A percentile compares a stretch with the other conserved stretches of the same genome.
Evolutionary conservation across 1,284 basidiomycete genomes (phyloP).

Genomic region (Microstroma glucosiphilum): DNA sequence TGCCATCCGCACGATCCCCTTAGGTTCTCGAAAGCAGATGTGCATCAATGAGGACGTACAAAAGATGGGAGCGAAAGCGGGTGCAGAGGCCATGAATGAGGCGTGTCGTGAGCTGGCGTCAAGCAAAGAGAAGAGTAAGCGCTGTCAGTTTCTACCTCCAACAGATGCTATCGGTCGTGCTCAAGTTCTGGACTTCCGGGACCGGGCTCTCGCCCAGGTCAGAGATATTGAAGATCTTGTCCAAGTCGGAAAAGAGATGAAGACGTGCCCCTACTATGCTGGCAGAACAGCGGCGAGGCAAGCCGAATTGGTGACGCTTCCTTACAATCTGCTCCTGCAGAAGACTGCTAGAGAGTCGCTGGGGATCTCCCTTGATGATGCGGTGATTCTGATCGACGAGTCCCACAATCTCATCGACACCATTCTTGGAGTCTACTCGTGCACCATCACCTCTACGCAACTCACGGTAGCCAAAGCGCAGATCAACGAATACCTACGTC

Average conservation of each 20-base stretch:
- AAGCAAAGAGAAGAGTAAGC: slow-evolving; percentile 57
- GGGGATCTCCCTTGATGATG: slow-evolving; percentile 66
- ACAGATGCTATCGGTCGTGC: slow-evolving; percentile 40
- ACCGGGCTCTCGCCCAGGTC: slow-evolving; percentile 76
- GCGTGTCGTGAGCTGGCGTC: slow-evolving; percentile 70
- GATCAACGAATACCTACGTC: slow-evolving; percentile 69
- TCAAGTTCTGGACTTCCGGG: slow-evolving; percentile 76
- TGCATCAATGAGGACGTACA: slow-evolving; percentile 82
- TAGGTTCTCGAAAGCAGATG: slow-evolving; percentile 86
- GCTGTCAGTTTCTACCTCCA: slow-evolving; percentile 74
- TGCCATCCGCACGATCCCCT: slow-evolving; percentile 40
- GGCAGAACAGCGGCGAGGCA: slow-evolving; percentile 78
- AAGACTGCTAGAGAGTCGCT: slow-evolving; percentile 77
- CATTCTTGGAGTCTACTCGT: slow-evolving; percentile 75
- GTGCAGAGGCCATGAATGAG: slow-evolving; percentile 77
- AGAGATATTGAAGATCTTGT: slow-evolving; percentile 94
- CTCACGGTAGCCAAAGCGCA: slow-evolving; percentile 67
- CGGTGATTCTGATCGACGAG: slow-evolving; percentile 85
- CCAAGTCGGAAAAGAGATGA: slow-evolving; percentile 60
- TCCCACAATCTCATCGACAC: slow-evolving; percentile 75
- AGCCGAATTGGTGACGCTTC: slow-evolving; percentile 85
- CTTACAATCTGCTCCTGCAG: slow-evolving; percentile 87
- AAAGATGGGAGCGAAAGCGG: slow-evolving; percentile 51
- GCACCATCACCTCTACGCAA: slow-evolving; percentile 61
- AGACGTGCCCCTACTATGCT: slow-evolving; percentile 89